Conservation (phyloP, 108 stramenopile species). For the Cyclotella baltica region DNA sequence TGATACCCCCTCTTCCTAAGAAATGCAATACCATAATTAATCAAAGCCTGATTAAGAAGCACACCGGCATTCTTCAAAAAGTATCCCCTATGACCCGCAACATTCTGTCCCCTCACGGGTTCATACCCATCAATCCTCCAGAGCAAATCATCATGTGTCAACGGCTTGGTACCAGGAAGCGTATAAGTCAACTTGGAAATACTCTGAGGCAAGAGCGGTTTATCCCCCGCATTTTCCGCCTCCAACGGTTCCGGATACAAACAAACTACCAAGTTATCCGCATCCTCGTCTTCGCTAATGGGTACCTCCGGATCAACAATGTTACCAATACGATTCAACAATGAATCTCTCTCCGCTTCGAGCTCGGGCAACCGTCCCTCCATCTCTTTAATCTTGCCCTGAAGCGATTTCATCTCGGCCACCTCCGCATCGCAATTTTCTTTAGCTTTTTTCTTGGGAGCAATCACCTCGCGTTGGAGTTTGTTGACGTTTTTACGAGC, state of each 20-base stretch:
- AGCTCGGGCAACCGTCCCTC: conserved; percentile 70
- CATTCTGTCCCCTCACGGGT: conserved; percentile 91
- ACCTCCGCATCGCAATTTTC: conserved; percentile 88
- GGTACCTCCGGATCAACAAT: conserved; percentile 97
- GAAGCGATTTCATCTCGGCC: conserved; percentile 87
- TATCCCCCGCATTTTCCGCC: conserved; percentile 55
- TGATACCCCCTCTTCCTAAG: conserved; percentile 90
- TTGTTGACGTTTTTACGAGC: conserved; percentile 89
- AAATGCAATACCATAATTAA: conserved; percentile 98
- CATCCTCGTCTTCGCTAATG: conserved; percentile 92
- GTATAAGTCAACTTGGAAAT: conserved; percentile 71
- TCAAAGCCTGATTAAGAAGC: conserved; percentile 97
- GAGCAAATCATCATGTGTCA: conserved; percentile 97
- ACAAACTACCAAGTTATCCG: conserved; percentile 90
- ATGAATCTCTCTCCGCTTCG: conserved; percentile 67
- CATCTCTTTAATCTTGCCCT: conserved; percentile 74
- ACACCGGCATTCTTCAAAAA: conserved; percentile 98
- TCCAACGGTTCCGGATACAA: conserved; percentile 83
- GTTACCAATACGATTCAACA: conserved; percentile 95
- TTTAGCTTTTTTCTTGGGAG: conserved; percentile 94
- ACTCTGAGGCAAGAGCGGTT: conserved; percentile 67
- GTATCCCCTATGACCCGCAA: conserved; percentile 98
- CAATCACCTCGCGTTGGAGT: conserved; percentile 91
- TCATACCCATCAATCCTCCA: conserved; percentile 99
- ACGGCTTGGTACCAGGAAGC: conserved; percentile 80